Evolutionary conservation across 2,329 filamentous ascomycete species (phyloP).

Genomic region (Metarhizium robertsii): DNA sequence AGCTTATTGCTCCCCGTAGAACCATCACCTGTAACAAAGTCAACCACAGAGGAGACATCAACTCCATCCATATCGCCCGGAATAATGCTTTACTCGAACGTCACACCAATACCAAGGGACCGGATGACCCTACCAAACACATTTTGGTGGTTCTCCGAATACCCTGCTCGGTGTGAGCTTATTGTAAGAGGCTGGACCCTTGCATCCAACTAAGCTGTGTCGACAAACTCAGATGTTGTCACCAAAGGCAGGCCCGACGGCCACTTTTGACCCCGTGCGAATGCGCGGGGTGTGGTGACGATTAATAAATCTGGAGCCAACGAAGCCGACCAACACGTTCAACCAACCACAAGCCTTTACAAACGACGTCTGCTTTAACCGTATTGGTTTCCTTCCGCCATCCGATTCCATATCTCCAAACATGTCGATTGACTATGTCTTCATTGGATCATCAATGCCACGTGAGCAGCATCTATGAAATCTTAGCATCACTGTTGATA

Average conservation of each 20-base stretch:
- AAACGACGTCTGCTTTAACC: not conserved
- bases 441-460: not conserved
- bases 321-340: not conserved
- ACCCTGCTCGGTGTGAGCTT: constrained; percentile 7
- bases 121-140: constrained; percentile 12
- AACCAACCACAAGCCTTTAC: not conserved
- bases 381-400: not conserved
- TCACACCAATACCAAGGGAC: constrained; percentile 5
- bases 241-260: constrained; percentile 5
- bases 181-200: constrained; percentile 5
- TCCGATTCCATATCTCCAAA: not conserved
- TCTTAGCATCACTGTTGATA: too few species aligned
- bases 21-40: not conserved
- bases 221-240: not conserved
- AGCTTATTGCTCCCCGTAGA: not conserved
- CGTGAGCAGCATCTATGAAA: not conserved
- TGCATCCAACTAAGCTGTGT: constrained; percentile 1
- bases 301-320: not conserved
- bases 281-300: not conserved
- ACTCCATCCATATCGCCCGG: not conserved
- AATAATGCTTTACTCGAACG: not conserved
- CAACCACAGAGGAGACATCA: not conserved
- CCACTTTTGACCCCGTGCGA: constrained; percentile 5
- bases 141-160: constrained; percentile 10
- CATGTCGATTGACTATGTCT: not conserved